A percentile compares a stretch with the other conserved stretches of the same genome.
phyloP scores from a whole-genome alignment of 2,329 filamentous ascomycete species.

The Monosporascus cannonballus region DNA sequence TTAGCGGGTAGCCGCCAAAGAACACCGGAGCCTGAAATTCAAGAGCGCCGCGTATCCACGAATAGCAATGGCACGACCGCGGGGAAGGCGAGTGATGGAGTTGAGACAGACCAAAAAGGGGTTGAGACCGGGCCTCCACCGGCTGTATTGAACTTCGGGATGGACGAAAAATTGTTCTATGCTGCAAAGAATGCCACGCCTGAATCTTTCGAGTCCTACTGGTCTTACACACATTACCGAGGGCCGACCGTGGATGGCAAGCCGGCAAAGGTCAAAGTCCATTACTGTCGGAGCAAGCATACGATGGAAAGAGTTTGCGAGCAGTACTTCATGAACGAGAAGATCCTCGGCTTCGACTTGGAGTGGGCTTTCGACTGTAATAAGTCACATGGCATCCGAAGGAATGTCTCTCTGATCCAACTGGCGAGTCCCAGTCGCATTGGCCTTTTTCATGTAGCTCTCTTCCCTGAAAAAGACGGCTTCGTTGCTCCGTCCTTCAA shows the following conservation, averaged over 20 bases:
- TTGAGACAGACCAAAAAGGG: conserved; percentile 9
- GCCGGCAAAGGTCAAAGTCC: conserved; percentile 55
- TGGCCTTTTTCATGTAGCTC: conserved; percentile 73
- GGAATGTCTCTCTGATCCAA: conserved; percentile 77
- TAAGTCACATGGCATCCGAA: conserved; percentile 44
- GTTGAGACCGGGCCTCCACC: conserved; percentile 26
- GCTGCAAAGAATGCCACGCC: conserved; percentile 40
- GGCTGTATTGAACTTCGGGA: conserved; percentile 38
- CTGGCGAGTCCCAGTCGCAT: conserved; percentile 72
- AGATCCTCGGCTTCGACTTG: conserved; percentile 79
- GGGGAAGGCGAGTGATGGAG: background rate
- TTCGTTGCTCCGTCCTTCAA: conserved; percentile 67
- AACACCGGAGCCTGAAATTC: background rate
- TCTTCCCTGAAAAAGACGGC: conserved; percentile 47
- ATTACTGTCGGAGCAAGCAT: conserved; percentile 68
- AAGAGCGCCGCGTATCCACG: background rate
- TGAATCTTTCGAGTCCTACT: conserved; percentile 50
- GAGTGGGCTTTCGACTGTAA: conserved; percentile 65
- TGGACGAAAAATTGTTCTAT: conserved; percentile 38
- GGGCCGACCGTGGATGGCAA: conserved; percentile 36
- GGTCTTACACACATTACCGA: conserved; percentile 64
- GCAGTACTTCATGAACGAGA: conserved; percentile 60
- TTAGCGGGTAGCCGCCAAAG: background rate
- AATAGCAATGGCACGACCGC: background rate
- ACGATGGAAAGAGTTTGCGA: conserved; percentile 61